Evolutionary conservation across 2,329 filamentous ascomycete genomes (phyloP), one percentile per base, ranked within the genome.

Genomic region (Fusarium sp.): DNA sequence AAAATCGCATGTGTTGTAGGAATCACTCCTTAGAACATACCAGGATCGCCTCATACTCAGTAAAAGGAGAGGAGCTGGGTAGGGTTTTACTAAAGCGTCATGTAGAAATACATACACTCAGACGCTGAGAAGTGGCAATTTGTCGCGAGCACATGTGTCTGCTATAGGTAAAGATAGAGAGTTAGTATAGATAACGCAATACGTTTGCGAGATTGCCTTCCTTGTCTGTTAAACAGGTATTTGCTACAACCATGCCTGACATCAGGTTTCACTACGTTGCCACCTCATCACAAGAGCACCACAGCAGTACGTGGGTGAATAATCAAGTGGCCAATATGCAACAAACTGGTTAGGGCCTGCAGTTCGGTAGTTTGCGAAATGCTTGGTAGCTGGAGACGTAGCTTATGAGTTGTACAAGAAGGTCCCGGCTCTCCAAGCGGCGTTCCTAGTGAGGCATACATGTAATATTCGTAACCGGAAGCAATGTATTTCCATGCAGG

Each of bases 361-460:
- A 13, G 17, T 37, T 19, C 15, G 11, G 17, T 5, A 37, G 35
- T 37, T 2, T 19, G 17, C 14, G 35, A 70, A 52, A 66, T 58
- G 56, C 70, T 62, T 36, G 69, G 72, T 41, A 70, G 61, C 25
- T 39, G 68, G 46, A 53, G 54, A 72, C 67, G 48, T 66, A 70
- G 41, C 62, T 67, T 4, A 31, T 50, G 48, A 59, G 50, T 57
- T 57, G 15, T 63, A 63, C 11, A 15, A 62, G 10, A 57, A 53
- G 49, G 36, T 59, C 15, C 15, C 33, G 21, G 35, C 38, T 23
- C 45, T 56, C 46, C 35, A 33, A 25, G 23, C 49, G 37, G 29
- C 41, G 53, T 23, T 43, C 47, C 33, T 39, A 4, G 11, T 36
- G 31, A 36, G 4, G 23, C 19, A 17, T 36, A 27, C 9, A 31